Percentiles rank a stretch among this genome's conserved stretches.
These are phyloP conservation scores for Daldinia concentrica DNA, from an alignment of 495 filamentous ascomycete genomes.

Conservation along the genomic window DNA sequence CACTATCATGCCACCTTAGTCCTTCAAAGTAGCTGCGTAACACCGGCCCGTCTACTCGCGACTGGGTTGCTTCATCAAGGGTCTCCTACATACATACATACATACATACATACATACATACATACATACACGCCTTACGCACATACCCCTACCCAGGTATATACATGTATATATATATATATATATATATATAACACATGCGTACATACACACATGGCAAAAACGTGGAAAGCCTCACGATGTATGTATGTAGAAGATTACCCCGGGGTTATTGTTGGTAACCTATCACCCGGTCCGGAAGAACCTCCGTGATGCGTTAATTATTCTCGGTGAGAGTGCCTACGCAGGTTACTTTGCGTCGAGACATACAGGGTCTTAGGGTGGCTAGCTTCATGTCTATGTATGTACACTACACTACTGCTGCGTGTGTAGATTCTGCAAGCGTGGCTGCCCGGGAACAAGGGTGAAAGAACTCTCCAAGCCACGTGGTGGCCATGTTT, in stretches of 20 bases:
- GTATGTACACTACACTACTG: neutral
- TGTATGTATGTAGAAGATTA: neutral
- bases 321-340: neutral
- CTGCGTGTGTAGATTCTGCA: neutral
- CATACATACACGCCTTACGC: too few species aligned
- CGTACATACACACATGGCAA: neutral
- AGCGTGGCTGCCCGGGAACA: neutral
- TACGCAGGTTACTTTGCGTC: neutral
- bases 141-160: too few species aligned
- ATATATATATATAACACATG: neutral
- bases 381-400: neutral
- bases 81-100: neutral
- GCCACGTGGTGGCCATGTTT: neutral
- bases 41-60: neutral
- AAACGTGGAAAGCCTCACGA: neutral
- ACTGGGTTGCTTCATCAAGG: neutral
- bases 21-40: neutral
- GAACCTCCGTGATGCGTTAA: neutral
- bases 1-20: constrained; percentile 24
- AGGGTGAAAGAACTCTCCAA: neutral
- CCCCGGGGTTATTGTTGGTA: neutral
- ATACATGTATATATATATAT: too few species aligned
- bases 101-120: too few species aligned
- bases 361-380: neutral
- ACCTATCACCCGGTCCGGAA: neutral